Percentiles rank a stretch among this genome's conserved stretches.
phyloP scores from a whole-genome alignment of 352 stramenopile genomes.

The Globisporangium lucens region DNA sequence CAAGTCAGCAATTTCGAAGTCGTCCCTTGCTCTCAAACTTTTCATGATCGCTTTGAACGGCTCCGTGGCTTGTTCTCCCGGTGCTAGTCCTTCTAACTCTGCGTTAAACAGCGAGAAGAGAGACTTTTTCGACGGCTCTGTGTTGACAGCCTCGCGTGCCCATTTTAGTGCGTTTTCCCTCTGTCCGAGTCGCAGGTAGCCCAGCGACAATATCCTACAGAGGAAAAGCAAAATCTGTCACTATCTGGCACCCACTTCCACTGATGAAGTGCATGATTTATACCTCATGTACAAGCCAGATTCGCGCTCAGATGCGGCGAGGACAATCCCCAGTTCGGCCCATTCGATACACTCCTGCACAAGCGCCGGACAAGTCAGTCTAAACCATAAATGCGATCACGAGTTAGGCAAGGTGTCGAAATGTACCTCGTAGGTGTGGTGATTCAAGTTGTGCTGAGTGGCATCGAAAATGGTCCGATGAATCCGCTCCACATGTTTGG shows the following conservation, averaged over 20 bases:
- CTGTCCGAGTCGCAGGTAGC: constrained; percentile 34
- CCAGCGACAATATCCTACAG: constrained; percentile 31
- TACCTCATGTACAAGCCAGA: constrained; percentile 55
- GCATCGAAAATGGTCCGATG: constrained; percentile 48
- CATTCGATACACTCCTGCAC: constrained; percentile 51
- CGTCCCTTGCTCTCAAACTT: constrained; percentile 40
- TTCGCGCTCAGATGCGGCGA: constrained; percentile 27
- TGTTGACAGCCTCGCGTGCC: constrained; percentile 43
- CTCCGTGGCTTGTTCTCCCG: constrained; percentile 11
- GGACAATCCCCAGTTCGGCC: constrained; percentile 28
- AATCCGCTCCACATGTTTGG: constrained; percentile 21
- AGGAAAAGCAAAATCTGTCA: background rate
- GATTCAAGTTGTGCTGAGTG: constrained; percentile 35
- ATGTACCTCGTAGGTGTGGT: constrained; percentile 38
- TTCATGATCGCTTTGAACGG: constrained; percentile 25
- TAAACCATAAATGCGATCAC: background rate
- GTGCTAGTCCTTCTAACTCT: constrained; percentile 21
- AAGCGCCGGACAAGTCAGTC: constrained; percentile 1
- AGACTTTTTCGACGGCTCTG: constrained; percentile 60
- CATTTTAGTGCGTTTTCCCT: constrained; percentile 30
- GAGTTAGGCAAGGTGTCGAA: background rate
- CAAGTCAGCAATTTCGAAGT: constrained; percentile 67
- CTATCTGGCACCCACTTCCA: background rate
- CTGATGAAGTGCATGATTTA: background rate
- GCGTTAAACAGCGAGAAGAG: constrained; percentile 55